Percentiles rank a stretch among this genome's conserved stretches.
Evolutionary conservation across 768 basidiomycete genomes (phyloP).

Genomic region (Russula dissimulans): DNA sequence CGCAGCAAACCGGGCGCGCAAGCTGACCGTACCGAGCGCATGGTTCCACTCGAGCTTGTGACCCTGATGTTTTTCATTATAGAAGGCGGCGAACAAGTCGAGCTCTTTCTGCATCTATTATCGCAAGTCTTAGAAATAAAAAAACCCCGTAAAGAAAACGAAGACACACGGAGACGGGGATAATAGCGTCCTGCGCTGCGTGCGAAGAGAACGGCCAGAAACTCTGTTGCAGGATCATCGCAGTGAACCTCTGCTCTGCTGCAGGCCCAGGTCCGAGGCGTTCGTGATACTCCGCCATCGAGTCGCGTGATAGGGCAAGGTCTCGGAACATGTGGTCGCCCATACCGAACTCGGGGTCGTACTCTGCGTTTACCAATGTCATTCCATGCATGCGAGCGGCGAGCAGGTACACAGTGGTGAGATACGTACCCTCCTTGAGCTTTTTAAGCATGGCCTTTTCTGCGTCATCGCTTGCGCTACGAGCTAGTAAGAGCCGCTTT

Average conservation of each 20-base stretch:
- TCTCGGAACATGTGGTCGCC: constrained; percentile 96
- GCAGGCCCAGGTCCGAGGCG: constrained; percentile 23
- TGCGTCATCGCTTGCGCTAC: constrained; percentile 79
- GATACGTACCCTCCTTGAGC: constrained; percentile 56
- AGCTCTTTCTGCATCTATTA: constrained; percentile 68
- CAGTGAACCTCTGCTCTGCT: constrained; percentile 45
- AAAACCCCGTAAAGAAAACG: not conserved
- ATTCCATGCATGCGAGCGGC: not conserved
- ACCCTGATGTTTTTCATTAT: constrained; percentile 68
- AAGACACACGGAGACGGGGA: constrained; percentile 32
- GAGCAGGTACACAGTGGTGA: not conserved
- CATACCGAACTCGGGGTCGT: constrained; percentile 91
- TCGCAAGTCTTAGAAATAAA: not conserved
- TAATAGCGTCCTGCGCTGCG: constrained; percentile 46
- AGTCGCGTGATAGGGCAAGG: constrained; percentile 64
- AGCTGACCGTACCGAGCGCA: constrained; percentile 70
- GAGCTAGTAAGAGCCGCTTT: constrained; percentile 77
- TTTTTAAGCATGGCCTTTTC: constrained; percentile 79
- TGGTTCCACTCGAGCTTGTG: constrained; percentile 81
- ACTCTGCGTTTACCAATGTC: constrained; percentile 42
- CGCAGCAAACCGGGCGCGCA: constrained; percentile 58
- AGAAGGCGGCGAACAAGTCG: constrained; percentile 53
- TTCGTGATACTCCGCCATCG: constrained; percentile 55
- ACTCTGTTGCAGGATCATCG: constrained; percentile 79
- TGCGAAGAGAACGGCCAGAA: constrained; percentile 75